phyloP scores from a whole-genome alignment of 495 filamentous ascomycete species.

The Penicillium arizonense region DNA sequence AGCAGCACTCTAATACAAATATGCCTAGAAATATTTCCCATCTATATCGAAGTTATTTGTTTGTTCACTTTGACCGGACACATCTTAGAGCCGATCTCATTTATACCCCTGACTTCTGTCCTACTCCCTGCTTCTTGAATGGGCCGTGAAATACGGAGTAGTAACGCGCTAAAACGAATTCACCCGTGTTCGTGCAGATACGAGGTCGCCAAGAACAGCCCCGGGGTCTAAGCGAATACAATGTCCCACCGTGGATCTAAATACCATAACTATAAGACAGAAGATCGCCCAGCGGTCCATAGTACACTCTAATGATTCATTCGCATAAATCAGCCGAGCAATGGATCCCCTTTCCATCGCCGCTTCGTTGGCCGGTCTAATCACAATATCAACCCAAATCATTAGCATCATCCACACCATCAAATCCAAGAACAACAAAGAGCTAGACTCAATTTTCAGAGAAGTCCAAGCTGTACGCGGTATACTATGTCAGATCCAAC shows the following conservation, averaged over 20 bases:
- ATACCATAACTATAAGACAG: no score
- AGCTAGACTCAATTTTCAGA: neutral
- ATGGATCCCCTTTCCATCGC: constrained; percentile 9
- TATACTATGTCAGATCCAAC: constrained; percentile 7
- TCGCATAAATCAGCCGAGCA: neutral
- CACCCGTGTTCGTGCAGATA: neutral
- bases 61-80: no score
- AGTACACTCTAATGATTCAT: no score
- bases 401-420: neutral
- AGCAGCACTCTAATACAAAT: neutral
- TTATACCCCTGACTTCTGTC: no score
- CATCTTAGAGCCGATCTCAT: no score
- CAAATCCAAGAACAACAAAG: constrained; percentile 8
- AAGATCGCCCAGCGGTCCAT: no score
- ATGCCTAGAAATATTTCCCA: no score
- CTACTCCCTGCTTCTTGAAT: no score
- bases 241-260: neutral
- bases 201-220: neutral
- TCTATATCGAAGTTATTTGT: no score
- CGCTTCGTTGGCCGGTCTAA: constrained; percentile 5
- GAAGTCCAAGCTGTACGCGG: constrained; percentile 2
- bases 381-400: constrained; percentile 7
- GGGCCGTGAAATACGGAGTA: no score
- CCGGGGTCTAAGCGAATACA: neutral
- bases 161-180: no score